These are phyloP conservation scores for Pelomyxa schiedti DNA, from an alignment of 78 protist species.

Conservation along the genomic window DNA sequence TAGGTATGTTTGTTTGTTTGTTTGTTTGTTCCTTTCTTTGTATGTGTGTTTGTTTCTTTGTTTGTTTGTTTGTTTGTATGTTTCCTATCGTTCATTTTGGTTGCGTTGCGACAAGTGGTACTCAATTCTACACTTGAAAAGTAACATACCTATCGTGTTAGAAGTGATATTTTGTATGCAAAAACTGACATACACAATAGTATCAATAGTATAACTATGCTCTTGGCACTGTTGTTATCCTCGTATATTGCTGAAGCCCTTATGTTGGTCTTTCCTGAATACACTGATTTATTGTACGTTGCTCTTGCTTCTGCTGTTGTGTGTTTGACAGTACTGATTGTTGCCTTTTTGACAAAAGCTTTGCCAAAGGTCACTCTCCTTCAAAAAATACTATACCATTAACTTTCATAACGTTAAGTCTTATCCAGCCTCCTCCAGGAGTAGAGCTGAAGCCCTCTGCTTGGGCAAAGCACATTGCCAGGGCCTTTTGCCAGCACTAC, in stretches of 20 bases:
- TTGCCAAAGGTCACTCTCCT: background rate
- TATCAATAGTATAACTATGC: background rate
- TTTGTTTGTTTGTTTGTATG: background rate
- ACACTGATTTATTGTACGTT: background rate
- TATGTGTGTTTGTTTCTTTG: background rate
- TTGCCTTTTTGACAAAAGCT: background rate
- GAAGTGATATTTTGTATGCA: background rate
- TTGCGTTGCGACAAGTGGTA: too few species aligned
- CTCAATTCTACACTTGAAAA: too few species aligned
- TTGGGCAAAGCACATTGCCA: background rate
- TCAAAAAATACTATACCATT: too few species aligned
- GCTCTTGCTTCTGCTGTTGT: background rate
- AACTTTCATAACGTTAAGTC: too few species aligned
- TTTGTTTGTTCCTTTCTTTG: background rate
- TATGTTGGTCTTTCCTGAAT: background rate
- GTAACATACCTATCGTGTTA: too few species aligned
- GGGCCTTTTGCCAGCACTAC: background rate
- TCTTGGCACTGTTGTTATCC: background rate
- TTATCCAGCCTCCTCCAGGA: too few species aligned
- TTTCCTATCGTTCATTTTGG: background rate
- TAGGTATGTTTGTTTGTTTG: background rate
- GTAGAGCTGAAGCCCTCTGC: too few species aligned
- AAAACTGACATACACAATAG: background rate
- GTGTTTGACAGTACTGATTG: background rate
- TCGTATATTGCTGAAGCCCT: background rate